Evolutionary conservation across 345 rosid species (phyloP).

Genomic region (Toxicodendron radicans): DNA sequence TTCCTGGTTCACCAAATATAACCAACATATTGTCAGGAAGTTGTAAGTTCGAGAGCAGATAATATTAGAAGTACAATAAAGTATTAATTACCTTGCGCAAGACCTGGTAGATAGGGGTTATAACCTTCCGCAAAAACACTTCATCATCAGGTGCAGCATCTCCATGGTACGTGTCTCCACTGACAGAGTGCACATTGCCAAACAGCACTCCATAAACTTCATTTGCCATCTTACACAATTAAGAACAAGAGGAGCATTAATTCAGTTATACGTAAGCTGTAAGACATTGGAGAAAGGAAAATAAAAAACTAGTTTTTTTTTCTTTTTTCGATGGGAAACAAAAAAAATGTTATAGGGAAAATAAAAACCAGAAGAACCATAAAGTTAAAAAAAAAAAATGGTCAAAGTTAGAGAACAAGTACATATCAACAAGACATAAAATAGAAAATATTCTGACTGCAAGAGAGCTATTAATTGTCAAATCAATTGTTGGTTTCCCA

Average conservation of each 20-base stretch:
- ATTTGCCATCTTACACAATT: constrained; percentile 69
- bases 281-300: constrained; percentile 7
- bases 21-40: constrained; percentile 19
- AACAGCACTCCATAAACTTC: constrained; percentile 56
- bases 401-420: background rate
- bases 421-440: constrained; percentile 8
- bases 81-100: constrained; percentile 58
- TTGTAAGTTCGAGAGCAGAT: background rate
- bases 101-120: constrained; percentile 76
- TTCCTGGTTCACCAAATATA: constrained; percentile 59
- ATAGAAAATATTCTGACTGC: background rate
- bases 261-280: constrained; percentile 9
- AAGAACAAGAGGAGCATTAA: constrained; percentile 14
- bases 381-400: too few species aligned
- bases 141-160: constrained; percentile 64
- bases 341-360: too few species aligned
- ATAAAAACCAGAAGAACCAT: too few species aligned
- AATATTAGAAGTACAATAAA: background rate
- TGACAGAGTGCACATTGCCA: constrained; percentile 52
- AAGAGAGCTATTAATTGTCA: background rate
- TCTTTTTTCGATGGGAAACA: too few species aligned
- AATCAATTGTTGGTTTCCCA: background rate
- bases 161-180: constrained; percentile 47
- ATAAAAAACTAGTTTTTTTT: background rate
- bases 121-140: constrained; percentile 71